Conservation (phyloP, 169 alveolate genomes). For the Cryptosporidium meleagridis region DNA sequence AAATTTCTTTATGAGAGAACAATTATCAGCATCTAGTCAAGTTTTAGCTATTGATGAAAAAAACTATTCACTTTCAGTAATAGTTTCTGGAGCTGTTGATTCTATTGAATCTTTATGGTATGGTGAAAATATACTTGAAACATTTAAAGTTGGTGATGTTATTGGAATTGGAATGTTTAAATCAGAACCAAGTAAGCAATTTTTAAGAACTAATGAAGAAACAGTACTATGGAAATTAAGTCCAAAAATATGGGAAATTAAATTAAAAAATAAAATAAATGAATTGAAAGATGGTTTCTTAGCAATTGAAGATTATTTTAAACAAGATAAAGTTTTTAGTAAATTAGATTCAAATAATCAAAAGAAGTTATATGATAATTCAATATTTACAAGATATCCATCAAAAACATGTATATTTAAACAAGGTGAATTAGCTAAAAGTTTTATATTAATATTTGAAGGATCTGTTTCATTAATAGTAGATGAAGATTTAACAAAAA, state of each 20-base stretch:
- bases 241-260: constrained; percentile 39
- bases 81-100: constrained; percentile 42
- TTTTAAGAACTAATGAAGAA: constrained; percentile 33
- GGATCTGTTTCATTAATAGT: constrained; percentile 35
- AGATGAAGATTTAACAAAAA: constrained; percentile 28
- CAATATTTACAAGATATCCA: constrained; percentile 49
- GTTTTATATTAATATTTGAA: constrained; percentile 50
- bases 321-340: constrained; percentile 21
- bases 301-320: constrained; percentile 22
- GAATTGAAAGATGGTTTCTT: constrained; percentile 24
- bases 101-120: constrained; percentile 55
- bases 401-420: constrained; percentile 63
- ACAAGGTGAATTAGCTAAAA: constrained; percentile 52
- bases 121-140: constrained; percentile 45
- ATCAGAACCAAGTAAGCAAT: background rate
- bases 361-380: constrained; percentile 19
- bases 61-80: constrained; percentile 37
- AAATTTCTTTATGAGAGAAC: constrained; percentile 57
- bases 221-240: constrained; percentile 48
- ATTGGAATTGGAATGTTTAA: constrained; percentile 35
- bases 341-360: background rate
- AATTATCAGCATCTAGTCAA: constrained; percentile 27
- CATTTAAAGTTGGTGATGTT: constrained; percentile 18
- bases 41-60: constrained; percentile 9
- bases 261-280: background rate